These are phyloP conservation scores for Wickerhamiella pararugosa DNA, from an alignment of 1,139 yeast genomes.

Conservation along the genomic window DNA sequence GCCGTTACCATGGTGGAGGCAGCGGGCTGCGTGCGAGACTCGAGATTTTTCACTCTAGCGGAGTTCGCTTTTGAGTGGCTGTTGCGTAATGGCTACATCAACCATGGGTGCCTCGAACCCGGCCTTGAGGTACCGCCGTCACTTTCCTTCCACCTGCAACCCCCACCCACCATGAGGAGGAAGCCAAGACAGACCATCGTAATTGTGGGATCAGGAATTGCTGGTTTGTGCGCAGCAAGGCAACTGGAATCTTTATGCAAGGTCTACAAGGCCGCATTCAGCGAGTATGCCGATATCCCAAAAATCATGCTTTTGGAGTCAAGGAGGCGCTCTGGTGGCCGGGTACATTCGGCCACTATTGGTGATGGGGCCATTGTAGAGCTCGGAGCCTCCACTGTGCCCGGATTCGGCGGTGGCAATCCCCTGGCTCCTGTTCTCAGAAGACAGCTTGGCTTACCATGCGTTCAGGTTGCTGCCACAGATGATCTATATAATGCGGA, in stretches of 20 bases:
- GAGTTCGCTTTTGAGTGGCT: slow-evolving; percentile 32
- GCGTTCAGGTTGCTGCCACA: slow-evolving; percentile 24
- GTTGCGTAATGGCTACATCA: slow-evolving; percentile 30
- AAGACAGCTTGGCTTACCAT: slow-evolving; percentile 29
- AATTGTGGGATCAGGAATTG: slow-evolving; percentile 31
- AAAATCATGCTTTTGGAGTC: slow-evolving; percentile 29
- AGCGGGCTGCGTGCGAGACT: slow-evolving; percentile 30
- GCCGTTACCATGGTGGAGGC: slow-evolving; percentile 30
- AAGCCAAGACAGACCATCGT: slow-evolving; percentile 28
- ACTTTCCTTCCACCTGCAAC: slow-evolving; percentile 4
- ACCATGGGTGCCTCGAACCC: slow-evolving; percentile 29
- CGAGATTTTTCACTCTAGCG: slow-evolving; percentile 27
- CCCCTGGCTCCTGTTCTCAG: slow-evolving; percentile 28
- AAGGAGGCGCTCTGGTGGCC: slow-evolving; percentile 30
- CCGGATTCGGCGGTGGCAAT: slow-evolving; percentile 31
- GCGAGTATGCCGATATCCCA: slow-evolving; percentile 28
- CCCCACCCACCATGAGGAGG: slow-evolving; percentile 12
- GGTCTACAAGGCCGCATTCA: slow-evolving; percentile 23
- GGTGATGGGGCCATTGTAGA: slow-evolving; percentile 23
- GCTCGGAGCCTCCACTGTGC: slow-evolving; percentile 29
- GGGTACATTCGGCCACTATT: slow-evolving; percentile 28
- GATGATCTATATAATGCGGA: slow-evolving; percentile 23
- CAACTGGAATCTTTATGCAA: slow-evolving; percentile 27
- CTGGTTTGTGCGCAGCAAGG: slow-evolving; percentile 31
- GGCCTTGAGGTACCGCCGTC: slow-evolving; percentile 12